Evolutionary conservation across 768 basidiomycete genomes (phyloP).

Genomic region (Chalciporus pseudorubinellus): DNA sequence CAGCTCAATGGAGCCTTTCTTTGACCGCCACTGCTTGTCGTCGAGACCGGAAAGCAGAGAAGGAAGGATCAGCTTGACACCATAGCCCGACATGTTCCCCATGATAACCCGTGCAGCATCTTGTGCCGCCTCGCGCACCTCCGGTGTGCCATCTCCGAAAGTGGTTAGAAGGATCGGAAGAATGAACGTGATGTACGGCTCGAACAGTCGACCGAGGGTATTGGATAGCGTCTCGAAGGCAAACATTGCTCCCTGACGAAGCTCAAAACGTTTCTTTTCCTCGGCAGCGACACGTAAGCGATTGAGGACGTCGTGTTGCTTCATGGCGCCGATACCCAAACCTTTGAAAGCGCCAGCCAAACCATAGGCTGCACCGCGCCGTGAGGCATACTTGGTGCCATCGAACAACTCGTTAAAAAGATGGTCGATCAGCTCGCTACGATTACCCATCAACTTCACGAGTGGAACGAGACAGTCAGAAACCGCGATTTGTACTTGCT

Average conservation of each 20-base stretch:
- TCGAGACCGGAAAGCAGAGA: constrained; percentile 87
- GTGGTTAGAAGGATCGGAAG: constrained; percentile 78
- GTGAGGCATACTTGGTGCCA: constrained; percentile 81
- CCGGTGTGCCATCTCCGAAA: constrained; percentile 83
- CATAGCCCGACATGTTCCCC: constrained; percentile 91
- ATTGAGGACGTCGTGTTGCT: constrained; percentile 75
- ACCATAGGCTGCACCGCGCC: constrained; percentile 98
- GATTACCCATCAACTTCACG: constrained; percentile 62
- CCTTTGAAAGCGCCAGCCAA: constrained; percentile 91
- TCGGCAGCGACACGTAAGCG: constrained; percentile 74
- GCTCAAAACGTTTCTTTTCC: constrained; percentile 85
- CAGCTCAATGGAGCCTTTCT: constrained; percentile 95
- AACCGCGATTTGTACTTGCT: constrained; percentile 95
- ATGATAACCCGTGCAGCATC: constrained; percentile 94
- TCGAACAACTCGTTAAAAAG: constrained; percentile 76
- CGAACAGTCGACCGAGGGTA: constrained; percentile 86
- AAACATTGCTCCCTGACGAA: constrained; percentile 92
- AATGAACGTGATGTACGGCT: constrained; percentile 85
- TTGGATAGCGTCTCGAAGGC: constrained; percentile 88
- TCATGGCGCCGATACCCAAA: constrained; percentile 81
- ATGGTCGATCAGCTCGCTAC: constrained; percentile 59
- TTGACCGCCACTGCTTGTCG: constrained; percentile 98
- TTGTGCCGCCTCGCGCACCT: constrained; percentile 91
- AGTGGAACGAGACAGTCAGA: constrained; percentile 93
- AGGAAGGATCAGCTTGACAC: constrained; percentile 92